A percentile compares a stretch with the other conserved stretches of the same genome.
phyloP scores from a whole-genome alignment of 805 yeast genomes.

The Ogataea trehaloabstinens region DNA sequence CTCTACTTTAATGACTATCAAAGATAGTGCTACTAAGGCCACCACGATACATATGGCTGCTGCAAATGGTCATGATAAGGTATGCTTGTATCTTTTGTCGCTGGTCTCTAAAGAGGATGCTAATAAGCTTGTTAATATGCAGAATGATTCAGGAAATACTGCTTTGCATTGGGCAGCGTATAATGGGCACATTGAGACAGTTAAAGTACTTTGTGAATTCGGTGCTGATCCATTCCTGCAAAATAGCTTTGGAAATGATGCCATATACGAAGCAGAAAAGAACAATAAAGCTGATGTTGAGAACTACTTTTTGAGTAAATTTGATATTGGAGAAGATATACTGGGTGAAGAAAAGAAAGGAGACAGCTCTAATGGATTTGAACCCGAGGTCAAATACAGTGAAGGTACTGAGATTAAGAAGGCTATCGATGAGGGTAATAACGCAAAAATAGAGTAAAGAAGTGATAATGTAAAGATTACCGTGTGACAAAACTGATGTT shows the following conservation, averaged over 20 bases:
- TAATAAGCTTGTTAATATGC: slow-evolving; percentile 42
- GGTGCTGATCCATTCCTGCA: slow-evolving; percentile 79
- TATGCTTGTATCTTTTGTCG: slow-evolving; percentile 57
- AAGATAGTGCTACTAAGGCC: slow-evolving; percentile 61
- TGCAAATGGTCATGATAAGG: slow-evolving; percentile 85
- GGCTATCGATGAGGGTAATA: too few relatives aligned
- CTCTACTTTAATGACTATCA: slow-evolving; percentile 40
- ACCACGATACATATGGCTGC: slow-evolving; percentile 94
- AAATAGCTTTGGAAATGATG: slow-evolving; percentile 76
- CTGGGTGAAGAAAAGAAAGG: slow-evolving; percentile 33
- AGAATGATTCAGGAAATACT: slow-evolving; percentile 86
- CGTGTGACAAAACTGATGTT: background rate
- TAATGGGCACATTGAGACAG: slow-evolving; percentile 77
- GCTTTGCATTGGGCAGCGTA: slow-evolving; percentile 95
- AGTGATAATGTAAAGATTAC: slow-evolving; percentile 19
- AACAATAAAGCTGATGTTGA: slow-evolving; percentile 75
- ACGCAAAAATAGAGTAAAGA: slow-evolving; percentile 29
- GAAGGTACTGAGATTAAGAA: slow-evolving; percentile 50
- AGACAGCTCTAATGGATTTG: slow-evolving; percentile 30
- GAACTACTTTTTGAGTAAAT: slow-evolving; percentile 70
- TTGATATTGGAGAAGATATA: slow-evolving; percentile 62
- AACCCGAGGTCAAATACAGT: slow-evolving; percentile 34
- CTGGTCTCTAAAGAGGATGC: slow-evolving; percentile 46
- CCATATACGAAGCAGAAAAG: slow-evolving; percentile 85
- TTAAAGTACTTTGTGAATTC: slow-evolving; percentile 68